Conservation (phyloP, 73 alveolate genomes). For the Paramecium sexaurelia region DNA sequence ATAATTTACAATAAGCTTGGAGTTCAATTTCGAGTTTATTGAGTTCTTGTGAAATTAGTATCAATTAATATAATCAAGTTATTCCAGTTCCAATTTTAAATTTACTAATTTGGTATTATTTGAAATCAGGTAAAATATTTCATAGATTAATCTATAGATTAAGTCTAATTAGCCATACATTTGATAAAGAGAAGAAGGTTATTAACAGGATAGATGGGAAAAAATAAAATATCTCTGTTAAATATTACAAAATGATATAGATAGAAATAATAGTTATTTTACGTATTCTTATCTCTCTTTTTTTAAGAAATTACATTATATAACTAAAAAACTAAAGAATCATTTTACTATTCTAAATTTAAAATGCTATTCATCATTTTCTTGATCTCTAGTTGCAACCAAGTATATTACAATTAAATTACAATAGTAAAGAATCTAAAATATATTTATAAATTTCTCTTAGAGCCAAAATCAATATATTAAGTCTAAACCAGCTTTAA, state of each 20-base stretch:
- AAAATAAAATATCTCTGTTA: constrained; percentile 45
- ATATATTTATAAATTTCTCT: too few relatives aligned
- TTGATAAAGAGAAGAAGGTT: constrained; percentile 48
- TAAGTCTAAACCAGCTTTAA: too few relatives aligned
- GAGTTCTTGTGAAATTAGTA: neutral
- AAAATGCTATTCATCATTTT: too few relatives aligned
- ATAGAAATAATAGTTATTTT: neutral
- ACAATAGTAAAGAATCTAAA: too few relatives aligned
- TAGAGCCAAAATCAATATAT: too few relatives aligned
- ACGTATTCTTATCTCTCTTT: neutral
- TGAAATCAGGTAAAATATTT: constrained; percentile 27
- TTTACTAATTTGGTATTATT: constrained; percentile 40
- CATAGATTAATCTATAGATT: neutral
- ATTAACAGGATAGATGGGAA: constrained; percentile 46
- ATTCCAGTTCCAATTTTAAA: constrained; percentile 33
- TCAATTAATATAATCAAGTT: neutral
- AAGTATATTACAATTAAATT: too few relatives aligned
- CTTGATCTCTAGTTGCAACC: too few relatives aligned
- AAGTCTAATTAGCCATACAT: neutral
- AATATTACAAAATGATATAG: constrained; percentile 46
- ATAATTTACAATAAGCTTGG: neutral
- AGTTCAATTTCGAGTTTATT: neutral
- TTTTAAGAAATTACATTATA: neutral
- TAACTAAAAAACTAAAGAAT: neutral
- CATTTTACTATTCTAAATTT: too few relatives aligned